Conservation (phyloP, 306 rosid species). For the Corylus heterophylla region DNA sequence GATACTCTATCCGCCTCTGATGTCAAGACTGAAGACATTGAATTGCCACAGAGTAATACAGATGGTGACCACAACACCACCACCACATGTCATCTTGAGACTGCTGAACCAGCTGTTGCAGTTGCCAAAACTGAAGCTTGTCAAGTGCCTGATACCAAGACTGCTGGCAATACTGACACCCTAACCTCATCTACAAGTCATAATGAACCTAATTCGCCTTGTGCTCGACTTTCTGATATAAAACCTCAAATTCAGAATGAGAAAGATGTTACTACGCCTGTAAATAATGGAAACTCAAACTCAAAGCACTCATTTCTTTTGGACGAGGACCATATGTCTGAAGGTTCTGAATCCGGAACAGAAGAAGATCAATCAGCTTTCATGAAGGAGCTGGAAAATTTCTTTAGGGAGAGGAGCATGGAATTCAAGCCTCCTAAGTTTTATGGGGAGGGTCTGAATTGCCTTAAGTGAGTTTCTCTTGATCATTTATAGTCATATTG, state of each 20-base stretch:
- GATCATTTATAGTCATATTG: slow-evolving; percentile 8
- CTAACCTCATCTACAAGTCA: slow-evolving; percentile 22
- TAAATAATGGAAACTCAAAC: slow-evolving; percentile 54
- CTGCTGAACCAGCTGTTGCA: slow-evolving; percentile 26
- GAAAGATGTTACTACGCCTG: slow-evolving; percentile 42
- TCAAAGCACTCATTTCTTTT: slow-evolving; percentile 49
- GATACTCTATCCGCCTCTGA: slow-evolving; percentile 30
- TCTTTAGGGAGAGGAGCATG: slow-evolving; percentile 87
- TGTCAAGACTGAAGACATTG: slow-evolving; percentile 38
- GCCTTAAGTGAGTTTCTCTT: slow-evolving; percentile 78
- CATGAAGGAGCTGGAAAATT: slow-evolving; percentile 82
- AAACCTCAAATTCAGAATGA: slow-evolving; percentile 44
- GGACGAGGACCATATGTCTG: slow-evolving; percentile 54
- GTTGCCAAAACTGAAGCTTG: slow-evolving; percentile 49
- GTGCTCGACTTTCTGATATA: slow-evolving; percentile 39
- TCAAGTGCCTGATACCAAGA: slow-evolving; percentile 39
- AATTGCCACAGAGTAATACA: slow-evolving; percentile 24
- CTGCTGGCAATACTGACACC: slow-evolving; percentile 27
- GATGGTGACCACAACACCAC: slow-evolving; percentile 26
- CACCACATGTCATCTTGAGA: slow-evolving; percentile 30
- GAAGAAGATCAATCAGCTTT: slow-evolving; percentile 88
- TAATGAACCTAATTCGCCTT: slow-evolving; percentile 35
- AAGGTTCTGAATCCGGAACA: slow-evolving; percentile 88
- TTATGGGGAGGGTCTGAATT: slow-evolving; percentile 92
- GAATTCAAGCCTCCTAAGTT: slow-evolving; percentile 97